These are phyloP conservation scores for Medicago truncatula DNA, from an alignment of 306 rosid genomes.

Conservation along the genomic window DNA sequence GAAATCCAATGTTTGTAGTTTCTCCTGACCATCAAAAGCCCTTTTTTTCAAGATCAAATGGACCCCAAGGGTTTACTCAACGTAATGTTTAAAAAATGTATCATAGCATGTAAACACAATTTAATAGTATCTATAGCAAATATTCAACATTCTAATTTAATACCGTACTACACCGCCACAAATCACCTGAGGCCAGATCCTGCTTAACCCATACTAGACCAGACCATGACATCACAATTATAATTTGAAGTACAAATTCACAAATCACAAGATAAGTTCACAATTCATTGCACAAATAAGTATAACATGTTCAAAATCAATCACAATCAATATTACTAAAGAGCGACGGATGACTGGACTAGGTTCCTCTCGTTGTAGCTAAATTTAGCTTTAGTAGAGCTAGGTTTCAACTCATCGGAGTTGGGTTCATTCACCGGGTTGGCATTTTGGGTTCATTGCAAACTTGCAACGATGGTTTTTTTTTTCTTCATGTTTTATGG, in stretches of 20 bases:
- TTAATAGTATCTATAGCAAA: not conserved
- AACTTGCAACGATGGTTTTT: not conserved
- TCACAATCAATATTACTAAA: not conserved
- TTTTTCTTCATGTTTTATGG: not conserved
- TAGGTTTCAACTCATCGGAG: not conserved
- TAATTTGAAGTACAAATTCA: not conserved
- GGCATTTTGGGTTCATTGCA: constrained; percentile 1
- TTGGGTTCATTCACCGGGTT: not conserved
- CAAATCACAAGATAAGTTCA: not conserved
- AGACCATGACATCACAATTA: not conserved
- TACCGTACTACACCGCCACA: not conserved
- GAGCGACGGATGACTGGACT: not conserved
- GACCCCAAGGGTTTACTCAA: not conserved
- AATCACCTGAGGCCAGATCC: not conserved
- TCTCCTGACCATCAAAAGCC: not conserved
- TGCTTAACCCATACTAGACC: not conserved
- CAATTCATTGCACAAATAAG: not conserved
- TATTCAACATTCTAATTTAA: not conserved
- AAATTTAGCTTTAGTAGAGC: not conserved
- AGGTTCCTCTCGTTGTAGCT: not conserved
- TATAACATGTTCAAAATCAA: not conserved
- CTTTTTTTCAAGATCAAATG: not conserved
- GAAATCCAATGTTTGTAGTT: not conserved
- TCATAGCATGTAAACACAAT: not conserved
- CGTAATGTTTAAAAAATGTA: not conserved